Evolutionary conservation across 306 rosid genomes (phyloP).

Genomic region (Prunus mira): DNA sequence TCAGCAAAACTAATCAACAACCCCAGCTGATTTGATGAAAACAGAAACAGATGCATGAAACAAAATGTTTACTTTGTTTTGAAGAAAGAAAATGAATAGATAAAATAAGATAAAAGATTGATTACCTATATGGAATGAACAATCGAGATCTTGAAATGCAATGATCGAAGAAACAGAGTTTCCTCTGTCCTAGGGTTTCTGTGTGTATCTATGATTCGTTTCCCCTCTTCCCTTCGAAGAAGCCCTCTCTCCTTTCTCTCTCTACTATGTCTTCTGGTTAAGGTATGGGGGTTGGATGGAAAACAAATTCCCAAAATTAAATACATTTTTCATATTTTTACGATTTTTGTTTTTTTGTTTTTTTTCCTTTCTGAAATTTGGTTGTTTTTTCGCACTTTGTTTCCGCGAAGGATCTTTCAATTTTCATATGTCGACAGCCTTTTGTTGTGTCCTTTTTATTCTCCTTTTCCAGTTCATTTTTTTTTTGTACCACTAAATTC

Average conservation of each 20-base stretch:
- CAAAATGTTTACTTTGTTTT: background rate
- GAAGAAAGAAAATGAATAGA: background rate
- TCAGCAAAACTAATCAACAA: conserved; percentile 18
- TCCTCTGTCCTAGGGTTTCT: conserved; percentile 51
- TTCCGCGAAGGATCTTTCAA: background rate
- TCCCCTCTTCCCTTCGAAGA: conserved; percentile 14
- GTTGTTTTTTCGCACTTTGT: background rate
- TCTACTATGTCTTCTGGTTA: conserved; percentile 40
- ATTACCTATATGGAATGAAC: conserved; percentile 47
- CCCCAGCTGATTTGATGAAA: conserved; percentile 12
- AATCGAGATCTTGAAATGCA: conserved; percentile 68
- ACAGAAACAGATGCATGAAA: conserved; percentile 34
- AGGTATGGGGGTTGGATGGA: conserved; percentile 42
- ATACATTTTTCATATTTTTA: background rate
- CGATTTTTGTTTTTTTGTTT: background rate
- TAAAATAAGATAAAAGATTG: background rate
- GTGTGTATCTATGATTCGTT: conserved; percentile 12
- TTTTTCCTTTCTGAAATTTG: background rate
- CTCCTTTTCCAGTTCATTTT: conserved; percentile 4
- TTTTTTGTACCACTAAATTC: background rate
- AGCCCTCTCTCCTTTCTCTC: background rate
- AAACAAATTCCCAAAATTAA: background rate
- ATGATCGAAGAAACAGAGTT: conserved; percentile 35
- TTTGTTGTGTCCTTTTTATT: background rate
- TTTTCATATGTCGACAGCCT: background rate